Evolutionary conservation across 176 grass and related monocot genomes (phyloP), one percentile per base, ranked within the genome.

Genomic region (Phyllostachys edulis): DNA sequence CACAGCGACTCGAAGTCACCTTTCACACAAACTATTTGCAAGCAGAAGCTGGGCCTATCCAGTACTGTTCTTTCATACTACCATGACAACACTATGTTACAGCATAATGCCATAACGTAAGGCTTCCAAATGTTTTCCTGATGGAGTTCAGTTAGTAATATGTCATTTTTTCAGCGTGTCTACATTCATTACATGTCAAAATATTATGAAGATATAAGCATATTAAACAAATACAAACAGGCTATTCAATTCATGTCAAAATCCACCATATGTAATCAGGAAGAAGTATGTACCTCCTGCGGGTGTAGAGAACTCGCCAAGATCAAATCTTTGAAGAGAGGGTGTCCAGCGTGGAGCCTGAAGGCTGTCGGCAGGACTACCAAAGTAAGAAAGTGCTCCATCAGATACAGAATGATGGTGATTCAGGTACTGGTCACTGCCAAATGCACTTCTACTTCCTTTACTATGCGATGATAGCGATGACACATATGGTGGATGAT

Each of bases 321-420:
- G 91, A 90, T 98, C 93, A 74, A 92, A 95, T 94, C 87, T 96
- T 62, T 87, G 96, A 71, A 95, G 63, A 84, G 89, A 92, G 21
- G 93, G 91, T 49, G 96, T 98, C 93, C 93, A 95, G 32, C 96
- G 85, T 67, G 89, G 87, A 71, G 87, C 88, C 39, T 90, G 92
- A 67, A 95, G 75, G 80, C 86, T 90, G 51, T 98, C 96, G 81
- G 91, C 80, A 63, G 96, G 93, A 83, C 93, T 98, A 74, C 87
- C 96, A 61, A 93, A 90, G 83, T 95, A 95, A 77, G 96, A 98
- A 36, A 95, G 76, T 73, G 96, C 93, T 29, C 96, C 96, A 85
- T 98, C 96, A 87, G 96, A 98, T 39, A 90, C 82, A 68, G 93
- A 98, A 87, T 98, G 96, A 55, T 95, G 90, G 63, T 95, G 92